phyloP scores from a whole-genome alignment of 345 rosid species.

The Leavenworthia alabamica region DNA sequence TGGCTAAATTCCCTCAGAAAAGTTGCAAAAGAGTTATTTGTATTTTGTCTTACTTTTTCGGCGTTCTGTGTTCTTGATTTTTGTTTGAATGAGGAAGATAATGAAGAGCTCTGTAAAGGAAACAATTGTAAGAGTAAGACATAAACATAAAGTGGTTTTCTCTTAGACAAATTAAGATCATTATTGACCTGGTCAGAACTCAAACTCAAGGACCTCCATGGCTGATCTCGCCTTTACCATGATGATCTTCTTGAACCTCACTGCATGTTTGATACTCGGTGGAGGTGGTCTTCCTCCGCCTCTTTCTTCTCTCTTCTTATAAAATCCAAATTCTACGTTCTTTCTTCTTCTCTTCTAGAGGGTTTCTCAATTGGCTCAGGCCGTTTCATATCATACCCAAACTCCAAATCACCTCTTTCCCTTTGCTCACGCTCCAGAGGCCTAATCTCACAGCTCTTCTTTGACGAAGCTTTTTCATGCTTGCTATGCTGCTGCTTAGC shows the following conservation, averaged over 20 bases:
- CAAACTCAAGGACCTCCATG: constrained; percentile 20
- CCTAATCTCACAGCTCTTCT: constrained; percentile 26
- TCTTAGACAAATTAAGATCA: background rate
- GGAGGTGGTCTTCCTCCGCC: constrained; percentile 19
- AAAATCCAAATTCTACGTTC: constrained; percentile 29
- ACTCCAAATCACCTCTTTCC: constrained; percentile 33
- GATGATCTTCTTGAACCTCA: constrained; percentile 29
- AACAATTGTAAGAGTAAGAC: constrained; percentile 6
- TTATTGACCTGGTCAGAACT: constrained; percentile 30
- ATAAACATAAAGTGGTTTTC: constrained; percentile 6
- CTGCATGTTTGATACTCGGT: constrained; percentile 31
- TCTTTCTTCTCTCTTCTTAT: constrained; percentile 26
- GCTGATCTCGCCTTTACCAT: constrained; percentile 15
- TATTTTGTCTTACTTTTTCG: background rate
- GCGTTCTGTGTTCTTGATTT: background rate
- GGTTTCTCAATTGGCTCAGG: too few relatives aligned
- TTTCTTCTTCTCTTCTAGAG: background rate
- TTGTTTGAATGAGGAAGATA: constrained; percentile 12
- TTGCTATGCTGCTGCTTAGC: constrained; percentile 19
- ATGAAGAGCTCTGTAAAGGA: constrained; percentile 16
- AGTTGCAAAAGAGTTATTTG: constrained; percentile 2
- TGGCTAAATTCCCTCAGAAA: constrained; percentile 1
- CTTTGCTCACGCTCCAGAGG: constrained; percentile 34
- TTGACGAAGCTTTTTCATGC: constrained; percentile 19
- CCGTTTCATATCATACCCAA: constrained; percentile 28